Conservation (phyloP, 306 rosid species). For the Rosa lucieae region DNA sequence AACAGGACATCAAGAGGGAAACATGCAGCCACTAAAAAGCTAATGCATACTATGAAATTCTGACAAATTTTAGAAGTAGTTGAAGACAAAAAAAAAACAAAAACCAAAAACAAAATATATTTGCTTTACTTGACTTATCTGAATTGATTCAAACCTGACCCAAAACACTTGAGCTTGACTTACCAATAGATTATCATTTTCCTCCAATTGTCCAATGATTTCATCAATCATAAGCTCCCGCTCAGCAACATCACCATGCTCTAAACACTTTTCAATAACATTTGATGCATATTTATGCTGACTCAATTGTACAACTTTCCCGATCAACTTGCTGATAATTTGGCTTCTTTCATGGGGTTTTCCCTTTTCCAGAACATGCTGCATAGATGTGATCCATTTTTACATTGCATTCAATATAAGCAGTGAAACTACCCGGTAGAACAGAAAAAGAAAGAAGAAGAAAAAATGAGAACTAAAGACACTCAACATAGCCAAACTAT, state of each 20-base stretch:
- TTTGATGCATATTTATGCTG: conserved; percentile 87
- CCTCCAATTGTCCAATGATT: conserved; percentile 68
- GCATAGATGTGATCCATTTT: conserved; percentile 24
- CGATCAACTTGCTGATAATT: conserved; percentile 54
- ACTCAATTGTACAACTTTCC: conserved; percentile 61
- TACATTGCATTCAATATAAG: conserved; percentile 7
- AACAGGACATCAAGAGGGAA: neutral
- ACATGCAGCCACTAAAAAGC: neutral
- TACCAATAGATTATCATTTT: conserved; percentile 72
- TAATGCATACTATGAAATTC: neutral
- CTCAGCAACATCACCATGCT: conserved; percentile 65
- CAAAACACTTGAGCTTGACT: neutral
- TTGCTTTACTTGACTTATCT: neutral
- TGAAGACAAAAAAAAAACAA: neutral
- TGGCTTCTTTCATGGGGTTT: conserved; percentile 55
- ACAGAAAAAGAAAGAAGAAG: neutral
- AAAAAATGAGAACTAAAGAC: neutral
- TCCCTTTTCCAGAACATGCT: conserved; percentile 72
- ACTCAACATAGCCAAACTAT: neutral
- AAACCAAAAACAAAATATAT: no score
- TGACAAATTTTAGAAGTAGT: neutral
- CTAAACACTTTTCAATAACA: conserved; percentile 90
- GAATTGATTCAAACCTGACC: conserved; percentile 9
- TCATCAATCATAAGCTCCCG: conserved; percentile 62
- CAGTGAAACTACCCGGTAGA: neutral